Evolutionary conservation across 2,329 filamentous ascomycete species (phyloP), one percentile per base, ranked within the genome.

Genomic region (Exophiala sp.): DNA sequence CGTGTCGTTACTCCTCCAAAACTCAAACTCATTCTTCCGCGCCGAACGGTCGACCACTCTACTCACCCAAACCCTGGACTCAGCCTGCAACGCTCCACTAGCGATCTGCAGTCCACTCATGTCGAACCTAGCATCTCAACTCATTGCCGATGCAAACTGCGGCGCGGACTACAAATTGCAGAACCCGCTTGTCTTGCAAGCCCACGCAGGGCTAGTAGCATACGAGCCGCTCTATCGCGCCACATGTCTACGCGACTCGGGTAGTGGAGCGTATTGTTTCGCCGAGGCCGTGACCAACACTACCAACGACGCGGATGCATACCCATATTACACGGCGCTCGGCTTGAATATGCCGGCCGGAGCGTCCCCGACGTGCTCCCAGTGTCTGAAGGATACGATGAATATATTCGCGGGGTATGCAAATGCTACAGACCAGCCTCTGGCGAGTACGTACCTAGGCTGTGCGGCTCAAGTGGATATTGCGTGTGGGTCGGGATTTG

Each of bases 321-420:
- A 91, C 66, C 79, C 94, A 34, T 99, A 96, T 73, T 92, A 87
- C 65, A 76, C 97, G 2, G 89, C 91, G 0, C 79, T 95, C 51
- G 94, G 94, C 55, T 79, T 85, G 38, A 71, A 77, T 0, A 74
- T 96, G 10, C 88, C 89, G 0, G 77, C 75, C 11, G 80, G 80
- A 18, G 82, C 85, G 21, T 76, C 78, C n/a, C 89, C 91, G 1
- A 83, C 80, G 1, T 99, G 94, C 74, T 85, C 82, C 63, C 73
- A 74, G 38, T 97, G 94, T 69, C 77, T 94, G 40, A 78, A 85
- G 65, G 77, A 88, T 57, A 92, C 88, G 3, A 95, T 97, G 90
- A 78, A 78, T 21, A 81, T 95, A 14, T 96, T 88, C 70, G 84
- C 87, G 49, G 72, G 80, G 0, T 86, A 86, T 29, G 84, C 88